Evolutionary conservation across 768 basidiomycete species (phyloP), one percentile per base, ranked within the genome.

Genomic region (Trichaptum fuscoviolaceum): DNA sequence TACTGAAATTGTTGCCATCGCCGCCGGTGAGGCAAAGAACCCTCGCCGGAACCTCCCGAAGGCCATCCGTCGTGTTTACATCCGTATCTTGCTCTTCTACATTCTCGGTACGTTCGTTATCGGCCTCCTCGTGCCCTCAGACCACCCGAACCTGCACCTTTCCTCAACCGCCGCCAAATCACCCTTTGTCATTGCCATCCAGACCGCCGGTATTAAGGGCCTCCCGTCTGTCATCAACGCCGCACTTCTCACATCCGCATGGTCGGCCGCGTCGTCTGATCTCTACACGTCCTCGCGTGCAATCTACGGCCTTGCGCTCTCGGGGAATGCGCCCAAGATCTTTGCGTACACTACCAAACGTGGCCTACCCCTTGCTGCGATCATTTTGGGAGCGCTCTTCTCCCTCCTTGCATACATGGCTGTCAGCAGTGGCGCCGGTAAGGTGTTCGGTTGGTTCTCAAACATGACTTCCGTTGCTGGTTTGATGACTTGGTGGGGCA

Each of bases 241-340:
- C 30, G 75, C 75, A 63, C 74, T 85, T 58, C 74, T 87, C 58
- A 80, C 84, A 27, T 83, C 83, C 7, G 84, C 85, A 8, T 86
- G 83, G 79, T 86, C 85, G 8, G 81, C 85, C n/a, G 83, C 82
- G 36, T 79, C 79, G 63, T 81, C 81, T 64, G 84, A 84, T 74
- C 70, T 86, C 35, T 85, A 83, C 78, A 82, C 84, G 62, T 75
- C 78, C 25, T 83, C 83, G 35, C 75, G 80, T 35, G 75, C 77
- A 35, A 76, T 87, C 12, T 85, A 85, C 75, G 83, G 82, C 72
- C 79, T 87, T 62, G 84, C 87, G 1, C 75, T 83, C 58, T 77
- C 81, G 63, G 79, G 79, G 1, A 80, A 85, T 65, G 85, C 87
- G 0, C 87, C 87, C 2, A 78, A 74, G 63, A 71, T 88, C 60